Base-by-base conservation (phyloP, 2,329 filamentous ascomycete species). In the Microsporum ferrugineum region DNA sequence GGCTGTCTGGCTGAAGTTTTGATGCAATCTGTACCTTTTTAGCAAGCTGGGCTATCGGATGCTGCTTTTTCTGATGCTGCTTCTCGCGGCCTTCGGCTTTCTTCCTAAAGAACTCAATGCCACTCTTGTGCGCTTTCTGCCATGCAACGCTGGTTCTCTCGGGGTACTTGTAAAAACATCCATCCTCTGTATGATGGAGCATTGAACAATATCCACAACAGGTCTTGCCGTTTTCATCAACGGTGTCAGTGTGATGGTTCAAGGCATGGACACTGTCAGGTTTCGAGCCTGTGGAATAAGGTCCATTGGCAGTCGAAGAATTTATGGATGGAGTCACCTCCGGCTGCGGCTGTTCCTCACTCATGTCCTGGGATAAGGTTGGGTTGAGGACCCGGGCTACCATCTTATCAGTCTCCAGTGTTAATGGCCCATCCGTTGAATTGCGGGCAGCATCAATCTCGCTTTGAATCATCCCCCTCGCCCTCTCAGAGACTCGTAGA, bases 201-300 rank as follows among this genome's bases (percentile, higher is more conserved):
- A 58, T 58, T 41, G 36, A 41, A 31, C 56, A 58, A 58, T 58
- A 58, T 10, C 36, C 56, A 10, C 56, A 58, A 31, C 17, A 29
- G 36, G 17, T 23, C 23, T 36, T 58, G 8, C 39, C 23, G 2
- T 41, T 23, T 33, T 58, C 27, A 36, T 55, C 51, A 14, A 55
- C 14, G n/a, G 14, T 10, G n/a, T 55, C 51, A 17, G 12, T 14
- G 34, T 36, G 51, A 36, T 29, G 12, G n/a, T 12, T 23, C 23
- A 43, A 33, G 7, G 56, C 39, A 43, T 47, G 41, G 45, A 47
- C 56, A 61, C 51, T 57, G 17, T 29, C 34, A 10, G 34, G 23
- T 33, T 57, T 39, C 58, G 62, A 61, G 49, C 41, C 17, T 38
- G 59, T 51, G 58, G 47, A 47, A 39, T 41, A 12, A 23, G 56